phyloP scores from a whole-genome alignment of 2,329 filamentous ascomycete species.

The Arthrobotrys pseudoclavata region DNA sequence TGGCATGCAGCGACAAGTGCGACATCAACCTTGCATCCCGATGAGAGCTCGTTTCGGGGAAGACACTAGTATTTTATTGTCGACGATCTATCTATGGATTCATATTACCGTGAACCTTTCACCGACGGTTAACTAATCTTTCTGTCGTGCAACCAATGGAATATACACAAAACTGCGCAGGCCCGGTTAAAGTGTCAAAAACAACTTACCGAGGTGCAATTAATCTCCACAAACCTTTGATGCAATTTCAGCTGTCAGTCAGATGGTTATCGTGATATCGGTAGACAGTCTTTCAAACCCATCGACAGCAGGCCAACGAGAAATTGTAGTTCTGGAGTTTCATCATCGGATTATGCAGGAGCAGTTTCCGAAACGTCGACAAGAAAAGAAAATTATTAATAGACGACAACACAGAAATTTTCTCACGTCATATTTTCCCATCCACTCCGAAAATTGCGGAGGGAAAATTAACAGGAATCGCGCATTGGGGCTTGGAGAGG shows the following conservation, averaged over 20 bases:
- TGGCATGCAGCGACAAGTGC: slow-evolving; percentile 30
- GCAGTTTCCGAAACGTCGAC: slow-evolving; percentile 41
- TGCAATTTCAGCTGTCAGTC: slow-evolving; percentile 48
- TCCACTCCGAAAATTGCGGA: slow-evolving; percentile 19
- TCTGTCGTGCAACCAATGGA: not conserved
- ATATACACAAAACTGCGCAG: slow-evolving; percentile 34
- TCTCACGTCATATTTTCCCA: slow-evolving; percentile 9
- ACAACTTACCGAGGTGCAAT: slow-evolving; percentile 20
- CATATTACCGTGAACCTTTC: not conserved
- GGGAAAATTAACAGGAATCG: slow-evolving; percentile 25
- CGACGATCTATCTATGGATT: slow-evolving; percentile 5
- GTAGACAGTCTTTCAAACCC: slow-evolving; percentile 7
- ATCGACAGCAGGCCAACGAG: slow-evolving; percentile 11
- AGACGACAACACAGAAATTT: slow-evolving; percentile 41
- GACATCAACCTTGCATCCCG: slow-evolving; percentile 21
- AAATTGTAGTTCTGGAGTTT: slow-evolving; percentile 32
- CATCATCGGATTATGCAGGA: slow-evolving; percentile 54
- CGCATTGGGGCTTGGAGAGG: slow-evolving; percentile 33
- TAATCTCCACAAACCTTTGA: slow-evolving; percentile 21
- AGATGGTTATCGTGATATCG: slow-evolving; percentile 46
- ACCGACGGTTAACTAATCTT: not conserved
- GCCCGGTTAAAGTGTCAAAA: slow-evolving; percentile 35
- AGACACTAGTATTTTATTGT: not conserved
- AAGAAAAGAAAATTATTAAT: slow-evolving; percentile 48
- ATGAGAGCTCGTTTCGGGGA: slow-evolving; percentile 2